phyloP scores from a whole-genome alignment of 768 basidiomycete genomes.

The Melanogaster broomeanus region DNA sequence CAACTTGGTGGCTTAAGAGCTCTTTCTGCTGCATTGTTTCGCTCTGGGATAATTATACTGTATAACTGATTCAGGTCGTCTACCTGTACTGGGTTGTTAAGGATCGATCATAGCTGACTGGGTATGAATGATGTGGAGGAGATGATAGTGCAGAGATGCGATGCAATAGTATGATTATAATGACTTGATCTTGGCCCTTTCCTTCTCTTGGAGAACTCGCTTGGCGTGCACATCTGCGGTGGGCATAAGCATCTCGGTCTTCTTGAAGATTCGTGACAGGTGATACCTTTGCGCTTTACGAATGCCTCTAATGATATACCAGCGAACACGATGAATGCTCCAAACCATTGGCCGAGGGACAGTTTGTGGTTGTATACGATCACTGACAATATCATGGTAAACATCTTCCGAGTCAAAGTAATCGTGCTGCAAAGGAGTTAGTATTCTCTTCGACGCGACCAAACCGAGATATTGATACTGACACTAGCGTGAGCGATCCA shows the following conservation, averaged over 20 bases:
- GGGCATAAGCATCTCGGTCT: slow-evolving; percentile 1
- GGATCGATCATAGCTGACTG: background rate
- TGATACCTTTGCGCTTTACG: slow-evolving; percentile 82
- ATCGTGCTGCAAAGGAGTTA: slow-evolving; percentile 62
- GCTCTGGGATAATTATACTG: slow-evolving; percentile 23
- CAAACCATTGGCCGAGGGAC: slow-evolving; percentile 85
- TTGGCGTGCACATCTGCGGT: slow-evolving; percentile 77
- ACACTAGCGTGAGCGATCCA: slow-evolving; percentile 88
- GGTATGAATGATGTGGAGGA: slow-evolving; percentile 12
- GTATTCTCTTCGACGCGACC: slow-evolving; percentile 6
- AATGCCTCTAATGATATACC: slow-evolving; percentile 94
- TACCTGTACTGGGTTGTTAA: slow-evolving; percentile 9
- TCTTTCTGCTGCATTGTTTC: background rate
- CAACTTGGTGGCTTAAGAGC: background rate
- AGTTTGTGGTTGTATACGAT: slow-evolving; percentile 88
- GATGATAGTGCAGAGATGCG: background rate
- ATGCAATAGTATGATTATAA: slow-evolving; percentile 42
- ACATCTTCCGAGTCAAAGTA: slow-evolving; percentile 94
- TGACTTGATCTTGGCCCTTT: slow-evolving; percentile 80
- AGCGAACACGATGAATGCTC: slow-evolving; percentile 91
- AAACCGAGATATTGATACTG: slow-evolving; percentile 31
- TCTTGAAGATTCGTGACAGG: slow-evolving; percentile 8
- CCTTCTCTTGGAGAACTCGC: slow-evolving; percentile 77
- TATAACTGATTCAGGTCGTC: slow-evolving; percentile 20
- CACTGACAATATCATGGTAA: slow-evolving; percentile 97